These are phyloP conservation scores for Daldinia concentrica DNA, from an alignment of 495 filamentous ascomycete species.

Conservation along the genomic window DNA sequence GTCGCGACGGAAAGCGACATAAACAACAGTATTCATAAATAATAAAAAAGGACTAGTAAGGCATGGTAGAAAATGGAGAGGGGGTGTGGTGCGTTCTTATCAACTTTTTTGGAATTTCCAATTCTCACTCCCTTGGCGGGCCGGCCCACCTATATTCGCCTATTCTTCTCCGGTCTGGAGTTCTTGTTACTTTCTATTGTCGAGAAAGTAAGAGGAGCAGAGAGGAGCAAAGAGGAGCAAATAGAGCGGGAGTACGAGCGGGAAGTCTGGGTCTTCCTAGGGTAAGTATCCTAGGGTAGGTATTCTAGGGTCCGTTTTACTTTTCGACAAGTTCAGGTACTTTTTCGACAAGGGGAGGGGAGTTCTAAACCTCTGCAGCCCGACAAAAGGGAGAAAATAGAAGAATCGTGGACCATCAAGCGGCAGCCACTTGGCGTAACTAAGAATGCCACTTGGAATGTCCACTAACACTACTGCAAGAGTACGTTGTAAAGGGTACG, in stretches of 20 bases:
- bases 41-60: slow-evolving; percentile 24
- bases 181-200: slow-evolving; percentile 16
- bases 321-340: slow-evolving; percentile 39
- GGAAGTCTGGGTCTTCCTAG: slow-evolving; percentile 23
- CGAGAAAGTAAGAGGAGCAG: neutral
- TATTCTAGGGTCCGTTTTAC: slow-evolving; percentile 23
- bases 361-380: slow-evolving; percentile 43
- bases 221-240: slow-evolving; percentile 11
- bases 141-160: slow-evolving; percentile 30
- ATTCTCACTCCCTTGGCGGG: slow-evolving; percentile 39
- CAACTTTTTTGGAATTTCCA: slow-evolving; percentile 37
- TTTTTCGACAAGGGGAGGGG: slow-evolving; percentile 36
- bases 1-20: slow-evolving; percentile 40
- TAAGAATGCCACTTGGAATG: slow-evolving; percentile 22
- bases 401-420: slow-evolving; percentile 42
- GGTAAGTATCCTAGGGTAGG: neutral
- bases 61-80: slow-evolving; percentile 36
- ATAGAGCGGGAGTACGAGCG: slow-evolving; percentile 19
- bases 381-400: slow-evolving; percentile 41
- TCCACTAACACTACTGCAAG: slow-evolving; percentile 40
- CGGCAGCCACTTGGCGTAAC: slow-evolving; percentile 42
- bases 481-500: slow-evolving; percentile 21
- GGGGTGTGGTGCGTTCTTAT: slow-evolving; percentile 45
- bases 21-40: slow-evolving; percentile 23
- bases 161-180: slow-evolving; percentile 20